These are phyloP conservation scores for Diversispora eburnea DNA, from an alignment of 192 early-diverging fungal species.

Conservation along the genomic window DNA sequence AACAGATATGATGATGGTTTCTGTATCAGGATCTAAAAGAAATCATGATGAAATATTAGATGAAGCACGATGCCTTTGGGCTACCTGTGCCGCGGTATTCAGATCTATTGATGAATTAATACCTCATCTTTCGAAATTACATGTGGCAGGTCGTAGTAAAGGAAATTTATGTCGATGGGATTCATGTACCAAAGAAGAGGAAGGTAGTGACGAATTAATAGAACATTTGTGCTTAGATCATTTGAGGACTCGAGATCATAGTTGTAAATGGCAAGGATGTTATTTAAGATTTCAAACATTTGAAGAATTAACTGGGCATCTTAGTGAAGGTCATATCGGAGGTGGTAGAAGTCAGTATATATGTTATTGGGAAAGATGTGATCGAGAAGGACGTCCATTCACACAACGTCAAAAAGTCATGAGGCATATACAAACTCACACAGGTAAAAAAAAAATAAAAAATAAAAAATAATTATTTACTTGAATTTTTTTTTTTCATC, in stretches of 20 bases:
- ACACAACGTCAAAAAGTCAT: slow-evolving; percentile 59
- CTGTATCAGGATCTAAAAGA: slow-evolving; percentile 10
- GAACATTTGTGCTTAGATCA: slow-evolving; percentile 61
- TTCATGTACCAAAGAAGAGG: slow-evolving; percentile 50
- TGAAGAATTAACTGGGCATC: slow-evolving; percentile 60
- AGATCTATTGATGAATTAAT: slow-evolving; percentile 47
- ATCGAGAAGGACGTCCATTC: slow-evolving; percentile 47
- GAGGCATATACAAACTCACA: slow-evolving; percentile 84
- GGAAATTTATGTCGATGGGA: slow-evolving; percentile 58
- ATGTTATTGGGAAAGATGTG: slow-evolving; percentile 52
- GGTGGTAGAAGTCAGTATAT: slow-evolving; percentile 53
- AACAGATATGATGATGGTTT: neutral
- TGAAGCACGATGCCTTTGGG: slow-evolving; percentile 45
- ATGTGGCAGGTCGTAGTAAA: slow-evolving; percentile 35
- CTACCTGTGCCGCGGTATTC: slow-evolving; percentile 48
- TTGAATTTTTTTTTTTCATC: neutral
- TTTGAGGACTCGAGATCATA: slow-evolving; percentile 44
- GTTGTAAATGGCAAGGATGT: slow-evolving; percentile 73
- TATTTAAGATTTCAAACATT: slow-evolving; percentile 52
- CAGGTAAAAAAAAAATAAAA: slow-evolving; percentile 28
- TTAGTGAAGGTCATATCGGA: slow-evolving; percentile 64
- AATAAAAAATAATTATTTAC: neutral
- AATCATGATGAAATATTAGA: slow-evolving; percentile 12
- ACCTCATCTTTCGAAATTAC: slow-evolving; percentile 49
- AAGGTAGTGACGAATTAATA: slow-evolving; percentile 52